Evolutionary conservation across 306 rosid genomes (phyloP), one percentile per base, ranked within the genome.

Genomic region (Trifolium dubium): DNA sequence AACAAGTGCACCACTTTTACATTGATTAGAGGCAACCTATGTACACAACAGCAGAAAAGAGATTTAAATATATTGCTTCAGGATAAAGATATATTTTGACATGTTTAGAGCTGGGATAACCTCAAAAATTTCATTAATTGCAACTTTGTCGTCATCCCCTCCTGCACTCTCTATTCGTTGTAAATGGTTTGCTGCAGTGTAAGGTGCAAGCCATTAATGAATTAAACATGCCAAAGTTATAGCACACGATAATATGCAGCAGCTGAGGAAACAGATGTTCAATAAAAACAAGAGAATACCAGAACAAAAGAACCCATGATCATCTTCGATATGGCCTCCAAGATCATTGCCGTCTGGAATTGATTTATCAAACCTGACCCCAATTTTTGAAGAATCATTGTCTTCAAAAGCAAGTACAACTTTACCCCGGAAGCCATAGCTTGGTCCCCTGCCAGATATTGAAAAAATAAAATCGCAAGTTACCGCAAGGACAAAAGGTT

Each of bases 331-430:
- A 72, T 66, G 88, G 51, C 98, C 98, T 30, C 98, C 98, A 40
- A 93, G 96, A 74, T 93, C 90, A 83, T 89, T 93, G 14, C 98
- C 98, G 80, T 91, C 96, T 40, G 86, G 91, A 80, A 93, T 88
- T 40, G 96, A 83, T 81, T 93, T 93, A 59, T 93, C 97, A 85
- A 93, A 93, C 72, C 97, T 85, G 84, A 93, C 98, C 68, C 98
- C 98, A 81, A 93, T 84, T 89, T 93, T 93, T 44, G 98, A 86
- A 69, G 88, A 85, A 12, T 83, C 89, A 23, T 93, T 93, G 49
- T 88, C 98, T 87, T 93, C 97, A 80, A 93, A 93, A 72, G 96
- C 71, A 77, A 91, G 98, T 43, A 93, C 67, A 85, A 93, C 97
- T 80, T 85, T 93, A 14, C 98, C 98, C 23, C 93, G 85, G 56